Evolutionary conservation across 257 asterid genomes (phyloP).

Genomic region (Solanum dulcamara): DNA sequence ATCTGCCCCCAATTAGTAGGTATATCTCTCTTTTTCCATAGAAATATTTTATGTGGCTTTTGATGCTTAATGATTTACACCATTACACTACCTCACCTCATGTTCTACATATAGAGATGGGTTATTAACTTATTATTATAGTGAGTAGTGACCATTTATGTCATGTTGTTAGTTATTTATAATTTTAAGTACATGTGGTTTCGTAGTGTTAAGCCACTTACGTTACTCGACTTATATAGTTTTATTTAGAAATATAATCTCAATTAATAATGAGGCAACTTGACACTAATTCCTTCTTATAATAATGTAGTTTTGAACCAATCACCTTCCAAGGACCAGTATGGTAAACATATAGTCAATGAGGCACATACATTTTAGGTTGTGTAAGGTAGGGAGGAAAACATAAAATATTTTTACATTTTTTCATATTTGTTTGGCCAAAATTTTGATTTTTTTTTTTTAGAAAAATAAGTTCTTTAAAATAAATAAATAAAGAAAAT

Average conservation of each 20-base stretch:
- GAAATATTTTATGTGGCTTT: background rate
- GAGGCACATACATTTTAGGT: background rate
- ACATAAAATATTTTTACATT: background rate
- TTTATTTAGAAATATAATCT: background rate
- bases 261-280: background rate
- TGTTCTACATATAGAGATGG: background rate
- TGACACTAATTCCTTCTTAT: background rate
- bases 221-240: background rate
- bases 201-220: background rate
- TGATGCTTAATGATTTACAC: background rate
- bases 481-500: too few relatives aligned
- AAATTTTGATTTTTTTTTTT: too few relatives aligned
- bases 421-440: too few relatives aligned
- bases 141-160: background rate
- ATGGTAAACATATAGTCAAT: background rate
- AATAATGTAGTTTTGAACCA: background rate
- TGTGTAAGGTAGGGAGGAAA: too few relatives aligned
- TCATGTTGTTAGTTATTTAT: background rate
- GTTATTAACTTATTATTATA: background rate
- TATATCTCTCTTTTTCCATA: background rate
- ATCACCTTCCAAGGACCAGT: background rate
- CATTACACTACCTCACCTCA: background rate
- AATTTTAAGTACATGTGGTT: background rate
- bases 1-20: background rate
- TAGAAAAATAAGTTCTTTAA: background rate